Percentiles rank a stretch among this genome's conserved stretches.
These are phyloP conservation scores for Lavandula angustifolia DNA, from an alignment of 257 asterid genomes.

Conservation along the genomic window DNA sequence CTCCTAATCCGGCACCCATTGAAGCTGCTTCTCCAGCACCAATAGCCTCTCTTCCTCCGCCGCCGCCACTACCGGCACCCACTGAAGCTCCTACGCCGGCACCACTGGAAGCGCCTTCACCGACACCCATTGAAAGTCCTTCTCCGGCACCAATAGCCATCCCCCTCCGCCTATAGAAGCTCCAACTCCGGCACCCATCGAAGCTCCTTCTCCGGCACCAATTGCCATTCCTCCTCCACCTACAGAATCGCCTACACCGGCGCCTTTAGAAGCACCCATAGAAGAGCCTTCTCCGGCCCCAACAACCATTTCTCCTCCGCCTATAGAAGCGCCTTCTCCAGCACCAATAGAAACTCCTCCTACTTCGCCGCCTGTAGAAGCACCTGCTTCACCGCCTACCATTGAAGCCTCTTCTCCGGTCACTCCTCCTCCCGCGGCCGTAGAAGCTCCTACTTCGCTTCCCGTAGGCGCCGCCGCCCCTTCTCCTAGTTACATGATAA, in stretches of 20 bases:
- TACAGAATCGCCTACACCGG: too few species aligned
- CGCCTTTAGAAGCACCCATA: background rate
- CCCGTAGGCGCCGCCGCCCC: background rate
- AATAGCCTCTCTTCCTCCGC: background rate
- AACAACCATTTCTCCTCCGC: background rate
- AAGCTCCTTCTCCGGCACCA: background rate
- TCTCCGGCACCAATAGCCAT: background rate
- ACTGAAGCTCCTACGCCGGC: background rate
- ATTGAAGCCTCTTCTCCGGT: background rate
- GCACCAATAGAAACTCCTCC: background rate
- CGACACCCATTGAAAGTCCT: background rate
- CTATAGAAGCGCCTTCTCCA: background rate
- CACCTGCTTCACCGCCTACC: too few species aligned
- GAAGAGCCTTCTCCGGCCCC: background rate
- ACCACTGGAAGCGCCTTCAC: background rate
- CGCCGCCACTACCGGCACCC: too few species aligned
- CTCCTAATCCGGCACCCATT: background rate
- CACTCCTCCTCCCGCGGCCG: background rate
- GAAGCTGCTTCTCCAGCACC: background rate
- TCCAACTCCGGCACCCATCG: background rate
- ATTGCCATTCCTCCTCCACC: background rate
- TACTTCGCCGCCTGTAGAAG: too few species aligned
- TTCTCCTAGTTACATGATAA: background rate
- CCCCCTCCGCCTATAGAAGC: background rate
- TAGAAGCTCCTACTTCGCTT: background rate